These are phyloP conservation scores for Saccharomyces uvarum DNA, from an alignment of 1,139 yeast species.

Conservation along the genomic window DNA sequence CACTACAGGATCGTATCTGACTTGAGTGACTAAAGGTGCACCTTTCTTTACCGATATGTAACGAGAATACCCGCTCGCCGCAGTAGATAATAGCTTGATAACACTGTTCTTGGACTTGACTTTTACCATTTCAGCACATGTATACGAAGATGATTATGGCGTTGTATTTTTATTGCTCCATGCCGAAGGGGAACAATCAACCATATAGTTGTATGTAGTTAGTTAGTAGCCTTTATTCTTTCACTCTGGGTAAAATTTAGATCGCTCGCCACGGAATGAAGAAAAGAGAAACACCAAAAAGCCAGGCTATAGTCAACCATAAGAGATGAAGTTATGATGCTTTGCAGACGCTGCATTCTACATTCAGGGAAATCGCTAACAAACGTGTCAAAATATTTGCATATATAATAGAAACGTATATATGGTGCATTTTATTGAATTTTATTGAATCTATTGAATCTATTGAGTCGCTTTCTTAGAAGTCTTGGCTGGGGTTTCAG, in stretches of 20 bases:
- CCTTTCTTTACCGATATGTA: constrained; percentile 78
- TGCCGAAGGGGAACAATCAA: not conserved
- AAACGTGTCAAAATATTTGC: not conserved
- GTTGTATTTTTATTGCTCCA: not conserved
- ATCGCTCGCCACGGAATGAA: not conserved
- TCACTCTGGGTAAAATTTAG: not conserved
- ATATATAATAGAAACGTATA: not conserved
- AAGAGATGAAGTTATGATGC: not conserved
- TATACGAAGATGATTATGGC: not conserved
- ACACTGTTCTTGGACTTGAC: constrained; percentile 49
- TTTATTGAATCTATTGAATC: not conserved
- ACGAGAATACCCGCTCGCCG: constrained; percentile 79
- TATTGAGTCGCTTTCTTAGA: not conserved
- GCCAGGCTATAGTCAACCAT: not conserved
- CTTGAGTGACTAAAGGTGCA: constrained; percentile 69
- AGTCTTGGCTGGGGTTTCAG: not conserved
- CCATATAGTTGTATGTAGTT: not conserved
- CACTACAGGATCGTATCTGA: constrained; percentile 79
- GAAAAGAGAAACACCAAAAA: not conserved
- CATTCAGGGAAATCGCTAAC: not conserved
- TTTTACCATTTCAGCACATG: constrained; percentile 26
- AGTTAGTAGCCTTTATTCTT: not conserved
- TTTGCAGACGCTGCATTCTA: not conserved
- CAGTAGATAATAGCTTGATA: constrained; percentile 67
- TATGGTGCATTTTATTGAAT: not conserved